Conservation (phyloP, 805 yeast species). For the Starmera caribaea region DNA sequence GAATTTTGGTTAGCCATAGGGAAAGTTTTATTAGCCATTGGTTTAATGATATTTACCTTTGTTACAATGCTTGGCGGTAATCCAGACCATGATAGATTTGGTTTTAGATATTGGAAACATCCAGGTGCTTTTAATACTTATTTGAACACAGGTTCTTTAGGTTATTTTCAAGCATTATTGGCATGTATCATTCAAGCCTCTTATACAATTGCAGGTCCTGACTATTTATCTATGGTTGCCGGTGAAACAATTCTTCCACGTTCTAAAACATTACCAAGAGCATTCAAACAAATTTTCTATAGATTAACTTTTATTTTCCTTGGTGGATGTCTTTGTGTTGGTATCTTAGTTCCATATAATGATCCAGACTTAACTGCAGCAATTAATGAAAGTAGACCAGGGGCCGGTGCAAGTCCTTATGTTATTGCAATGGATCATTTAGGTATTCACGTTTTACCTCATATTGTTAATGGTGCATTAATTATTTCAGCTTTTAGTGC, state of each 20-base stretch:
- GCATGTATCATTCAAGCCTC: constrained; percentile 62
- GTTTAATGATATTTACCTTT: constrained; percentile 66
- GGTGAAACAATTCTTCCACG: constrained; percentile 73
- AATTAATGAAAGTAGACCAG: constrained; percentile 51
- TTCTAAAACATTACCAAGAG: constrained; percentile 55
- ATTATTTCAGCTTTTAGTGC: constrained; percentile 73
- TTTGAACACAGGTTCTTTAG: constrained; percentile 43
- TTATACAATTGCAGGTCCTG: constrained; percentile 82
- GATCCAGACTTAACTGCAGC: constrained; percentile 54
- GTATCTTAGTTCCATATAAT: constrained; percentile 63
- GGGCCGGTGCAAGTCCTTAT: constrained; percentile 75
- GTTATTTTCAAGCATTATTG: constrained; percentile 65
- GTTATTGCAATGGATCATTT: constrained; percentile 74
- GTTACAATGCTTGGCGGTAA: constrained; percentile 84
- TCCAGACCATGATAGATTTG: constrained; percentile 55
- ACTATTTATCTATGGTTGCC: constrained; percentile 76
- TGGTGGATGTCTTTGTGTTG: constrained; percentile 71
- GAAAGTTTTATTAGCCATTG: constrained; percentile 66
- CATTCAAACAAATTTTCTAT: constrained; percentile 65
- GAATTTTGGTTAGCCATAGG: constrained; percentile 75
- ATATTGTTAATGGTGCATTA: constrained; percentile 70
- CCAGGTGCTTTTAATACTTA: constrained; percentile 52
- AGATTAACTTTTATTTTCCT: constrained; percentile 60
- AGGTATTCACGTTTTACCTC: constrained; percentile 58
- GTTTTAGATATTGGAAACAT: constrained; percentile 45